These are phyloP conservation scores for Melastoma candidum DNA, from an alignment of 441 rosid species.

Conservation along the genomic window DNA sequence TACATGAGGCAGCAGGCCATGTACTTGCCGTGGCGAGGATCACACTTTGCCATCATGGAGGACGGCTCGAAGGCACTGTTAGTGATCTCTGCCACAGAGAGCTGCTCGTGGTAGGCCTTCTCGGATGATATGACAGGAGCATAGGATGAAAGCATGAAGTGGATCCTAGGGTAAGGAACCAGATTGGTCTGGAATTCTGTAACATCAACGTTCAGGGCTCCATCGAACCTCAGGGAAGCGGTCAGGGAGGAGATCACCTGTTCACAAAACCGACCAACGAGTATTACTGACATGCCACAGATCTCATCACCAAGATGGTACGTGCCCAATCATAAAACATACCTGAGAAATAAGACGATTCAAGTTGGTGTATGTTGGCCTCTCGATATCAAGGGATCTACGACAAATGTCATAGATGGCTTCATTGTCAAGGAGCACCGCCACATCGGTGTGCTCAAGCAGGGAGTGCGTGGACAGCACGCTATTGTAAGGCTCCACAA, in stretches of 20 bases:
- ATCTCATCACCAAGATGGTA: too few relatives aligned
- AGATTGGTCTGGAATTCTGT: constrained; percentile 15
- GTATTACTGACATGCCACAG: neutral
- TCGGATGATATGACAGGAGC: constrained; percentile 14
- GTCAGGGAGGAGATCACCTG: constrained; percentile 15
- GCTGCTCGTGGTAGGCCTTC: constrained; percentile 13
- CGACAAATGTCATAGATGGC: constrained; percentile 16
- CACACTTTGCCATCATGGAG: constrained; percentile 16
- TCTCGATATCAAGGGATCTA: constrained; percentile 12
- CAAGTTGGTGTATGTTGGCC: constrained; percentile 14
- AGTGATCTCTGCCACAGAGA: constrained; percentile 16
- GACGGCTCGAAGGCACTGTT: constrained; percentile 15
- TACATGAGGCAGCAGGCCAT: constrained; percentile 17
- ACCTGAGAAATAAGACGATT: constrained; percentile 14
- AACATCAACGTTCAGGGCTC: constrained; percentile 13
- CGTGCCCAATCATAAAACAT: neutral
- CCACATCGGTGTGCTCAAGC: constrained; percentile 14
- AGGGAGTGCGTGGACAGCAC: constrained; percentile 15
- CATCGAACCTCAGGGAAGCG: constrained; percentile 15
- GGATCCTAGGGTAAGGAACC: constrained; percentile 16
- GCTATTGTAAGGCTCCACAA: constrained; percentile 14
- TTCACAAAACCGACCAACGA: neutral
- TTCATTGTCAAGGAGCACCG: constrained; percentile 12
- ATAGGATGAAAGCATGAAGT: constrained; percentile 14
- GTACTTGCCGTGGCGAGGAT: constrained; percentile 17